Evolutionary conservation across 305 asterid genomes (phyloP), one percentile per base, ranked within the genome.

Genomic region (Fraxinus greggii): DNA sequence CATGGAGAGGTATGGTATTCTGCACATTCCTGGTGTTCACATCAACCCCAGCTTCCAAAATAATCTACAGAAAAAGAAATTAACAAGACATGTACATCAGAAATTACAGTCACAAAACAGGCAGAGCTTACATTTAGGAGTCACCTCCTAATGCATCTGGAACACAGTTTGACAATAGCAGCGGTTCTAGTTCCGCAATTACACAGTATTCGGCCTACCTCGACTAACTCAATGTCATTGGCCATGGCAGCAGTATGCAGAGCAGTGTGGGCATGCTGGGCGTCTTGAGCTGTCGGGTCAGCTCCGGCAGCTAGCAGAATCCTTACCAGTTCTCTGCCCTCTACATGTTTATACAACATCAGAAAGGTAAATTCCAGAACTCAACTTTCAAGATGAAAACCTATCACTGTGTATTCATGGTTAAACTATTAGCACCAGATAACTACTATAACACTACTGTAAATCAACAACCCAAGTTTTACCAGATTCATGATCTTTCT

Each of bases 401-500:
- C 65, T 51, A 38, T 28, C 38, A 19, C 79, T 81, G 7, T 13
- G 12, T 15, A 67, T 67, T 67, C 21, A 28, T 67, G 42, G 75
- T 84, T 35, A 82, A 36, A 67, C 69, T 29, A 86, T 70, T 65
- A 79, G 76, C 76, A 36, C 36, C 23, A 67, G 67, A 9, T 40
- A 80, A 45, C 36, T 61, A 15, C 8, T 28, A 80, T 54, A 80
- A 83, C 63, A 75, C 40, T 32, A 35, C 26, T 23, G 78, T 72
- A 65, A 84, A 69, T 73, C 33, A 78, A 72, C 5, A 45, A 76
- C 72, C 74, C 81, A 73, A 80, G 76, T 80, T 75, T 29, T 91
- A 94, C 99, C 98, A 84, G 95, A 88, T 92, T 94, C 99, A 83
- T 91, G 98, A 83, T 89, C 94, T 90, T 93, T 96, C 92, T 93